phyloP scores from a whole-genome alignment of 495 filamentous ascomycete species.

The Podospora fimiseda region DNA sequence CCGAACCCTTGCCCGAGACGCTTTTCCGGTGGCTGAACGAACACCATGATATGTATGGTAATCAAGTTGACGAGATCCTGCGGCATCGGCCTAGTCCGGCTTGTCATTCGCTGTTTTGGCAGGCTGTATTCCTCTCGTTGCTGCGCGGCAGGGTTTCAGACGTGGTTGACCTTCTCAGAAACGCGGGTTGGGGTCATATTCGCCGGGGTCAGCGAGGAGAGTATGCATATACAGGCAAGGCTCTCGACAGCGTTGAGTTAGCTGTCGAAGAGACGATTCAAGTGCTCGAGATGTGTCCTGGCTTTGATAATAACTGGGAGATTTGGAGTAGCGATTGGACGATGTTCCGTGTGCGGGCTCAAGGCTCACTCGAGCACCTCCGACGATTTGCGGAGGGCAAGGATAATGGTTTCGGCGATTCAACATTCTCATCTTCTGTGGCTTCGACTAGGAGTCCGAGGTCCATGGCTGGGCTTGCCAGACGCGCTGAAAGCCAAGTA shows the following conservation, averaged over 20 bases:
- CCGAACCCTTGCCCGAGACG: slow-evolving; percentile 58
- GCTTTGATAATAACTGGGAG: slow-evolving; percentile 64
- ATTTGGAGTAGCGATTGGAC: slow-evolving; percentile 69
- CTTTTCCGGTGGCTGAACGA: slow-evolving; percentile 73
- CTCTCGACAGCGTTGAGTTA: slow-evolving; percentile 64
- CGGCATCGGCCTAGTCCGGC: slow-evolving; percentile 62
- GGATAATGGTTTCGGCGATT: slow-evolving; percentile 36
- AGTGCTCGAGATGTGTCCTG: slow-evolving; percentile 66
- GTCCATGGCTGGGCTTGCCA: slow-evolving; percentile 50
- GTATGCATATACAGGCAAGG: slow-evolving; percentile 60
- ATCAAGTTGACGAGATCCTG: slow-evolving; percentile 54
- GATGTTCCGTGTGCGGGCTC: slow-evolving; percentile 64
- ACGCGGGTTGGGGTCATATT: slow-evolving; percentile 69
- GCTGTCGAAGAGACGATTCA: slow-evolving; percentile 59
- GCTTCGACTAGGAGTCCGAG: slow-evolving; percentile 24
- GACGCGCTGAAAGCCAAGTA: slow-evolving; percentile 72
- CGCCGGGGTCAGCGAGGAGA: slow-evolving; percentile 43
- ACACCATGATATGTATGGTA: slow-evolving; percentile 56
- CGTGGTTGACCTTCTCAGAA: slow-evolving; percentile 55
- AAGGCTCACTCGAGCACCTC: slow-evolving; percentile 59
- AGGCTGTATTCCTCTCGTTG: slow-evolving; percentile 58
- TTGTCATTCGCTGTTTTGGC: slow-evolving; percentile 72
- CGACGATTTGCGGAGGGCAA: slow-evolving; percentile 68
- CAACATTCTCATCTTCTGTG: slow-evolving; percentile 33
- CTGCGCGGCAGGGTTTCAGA: slow-evolving; percentile 64